These are phyloP conservation scores for Neovahlkampfia damariscottae DNA, from an alignment of 78 protist genomes.

Conservation along the genomic window DNA sequence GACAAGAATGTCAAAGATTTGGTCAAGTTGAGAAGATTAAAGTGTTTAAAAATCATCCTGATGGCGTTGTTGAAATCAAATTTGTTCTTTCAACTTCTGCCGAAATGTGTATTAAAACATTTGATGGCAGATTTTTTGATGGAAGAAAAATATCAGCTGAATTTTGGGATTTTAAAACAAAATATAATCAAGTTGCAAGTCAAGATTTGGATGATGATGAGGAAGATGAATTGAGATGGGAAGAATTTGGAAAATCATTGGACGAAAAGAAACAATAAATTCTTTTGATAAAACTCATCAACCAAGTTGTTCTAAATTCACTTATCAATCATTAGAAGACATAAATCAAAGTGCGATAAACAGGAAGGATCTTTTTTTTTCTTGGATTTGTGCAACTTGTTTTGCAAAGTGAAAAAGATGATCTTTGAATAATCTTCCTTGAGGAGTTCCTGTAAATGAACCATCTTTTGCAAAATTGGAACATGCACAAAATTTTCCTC, in stretches of 20 bases:
- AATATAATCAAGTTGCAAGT: background rate
- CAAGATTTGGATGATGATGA: too few relatives aligned
- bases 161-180: background rate
- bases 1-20: constrained; percentile 1
- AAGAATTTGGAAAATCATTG: background rate
- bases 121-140: constrained; percentile 5
- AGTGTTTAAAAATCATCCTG: constrained; percentile 4
- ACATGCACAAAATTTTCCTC: too few relatives aligned
- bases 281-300: too few relatives aligned
- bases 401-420: too few relatives aligned
- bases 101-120: background rate
- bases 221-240: background rate
- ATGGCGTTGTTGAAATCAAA: constrained; percentile 6
- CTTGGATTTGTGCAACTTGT: too few relatives aligned
- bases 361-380: too few relatives aligned
- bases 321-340: too few relatives aligned
- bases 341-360: too few relatives aligned
- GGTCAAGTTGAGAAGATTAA: constrained; percentile 3
- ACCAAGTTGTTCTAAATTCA: too few relatives aligned
- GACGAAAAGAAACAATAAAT: background rate
- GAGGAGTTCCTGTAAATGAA: too few relatives aligned
- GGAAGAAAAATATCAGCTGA: constrained; percentile 4
- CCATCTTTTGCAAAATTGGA: too few relatives aligned
- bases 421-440: too few relatives aligned
- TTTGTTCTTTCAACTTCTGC: background rate